These are phyloP conservation scores for Fusarium anguioides DNA, from an alignment of 2,329 filamentous ascomycete species.

Conservation along the genomic window DNA sequence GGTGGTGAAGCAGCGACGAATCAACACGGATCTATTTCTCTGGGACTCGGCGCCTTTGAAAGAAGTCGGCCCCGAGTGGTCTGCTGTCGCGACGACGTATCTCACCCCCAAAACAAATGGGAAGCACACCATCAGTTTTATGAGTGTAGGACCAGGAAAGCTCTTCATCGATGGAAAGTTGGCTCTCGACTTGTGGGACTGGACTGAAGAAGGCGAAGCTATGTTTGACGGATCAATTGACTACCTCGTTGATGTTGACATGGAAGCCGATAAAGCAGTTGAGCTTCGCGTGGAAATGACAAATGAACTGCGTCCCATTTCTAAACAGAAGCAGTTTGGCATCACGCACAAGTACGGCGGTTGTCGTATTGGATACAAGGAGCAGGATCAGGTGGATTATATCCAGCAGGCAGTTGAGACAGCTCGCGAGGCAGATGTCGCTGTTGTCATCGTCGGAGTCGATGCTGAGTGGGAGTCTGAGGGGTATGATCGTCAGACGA, in stretches of 20 bases:
- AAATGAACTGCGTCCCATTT: slow-evolving; percentile 70
- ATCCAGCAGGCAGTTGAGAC: slow-evolving; percentile 72
- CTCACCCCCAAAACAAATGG: slow-evolving; percentile 69
- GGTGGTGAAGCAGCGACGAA: slow-evolving; percentile 66
- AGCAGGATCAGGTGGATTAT: slow-evolving; percentile 70
- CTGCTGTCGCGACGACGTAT: slow-evolving; percentile 69
- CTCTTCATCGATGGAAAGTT: slow-evolving; percentile 70
- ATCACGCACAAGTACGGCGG: slow-evolving; percentile 75
- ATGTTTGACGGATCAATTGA: slow-evolving; percentile 78
- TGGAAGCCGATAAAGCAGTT: slow-evolving; percentile 68
- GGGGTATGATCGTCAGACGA: slow-evolving; percentile 77
- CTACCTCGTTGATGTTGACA: slow-evolving; percentile 68
- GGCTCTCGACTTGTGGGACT: slow-evolving; percentile 74
- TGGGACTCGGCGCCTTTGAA: slow-evolving; percentile 75
- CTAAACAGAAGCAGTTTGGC: slow-evolving; percentile 67
- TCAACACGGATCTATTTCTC: slow-evolving; percentile 74
- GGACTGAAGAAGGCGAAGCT: slow-evolving; percentile 75
- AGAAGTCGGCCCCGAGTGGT: slow-evolving; percentile 71
- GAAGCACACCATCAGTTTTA: slow-evolving; percentile 74
- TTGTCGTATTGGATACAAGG: slow-evolving; percentile 77
- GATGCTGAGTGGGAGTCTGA: slow-evolving; percentile 82
- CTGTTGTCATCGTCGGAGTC: slow-evolving; percentile 74
- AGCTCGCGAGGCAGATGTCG: slow-evolving; percentile 72
- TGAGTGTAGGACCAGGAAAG: slow-evolving; percentile 72
- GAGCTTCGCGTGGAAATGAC: slow-evolving; percentile 65